Percentiles rank a stretch among this genome's conserved stretches.
Evolutionary conservation across 768 basidiomycete genomes (phyloP).

Genomic region (Nidularia pulvinata): DNA sequence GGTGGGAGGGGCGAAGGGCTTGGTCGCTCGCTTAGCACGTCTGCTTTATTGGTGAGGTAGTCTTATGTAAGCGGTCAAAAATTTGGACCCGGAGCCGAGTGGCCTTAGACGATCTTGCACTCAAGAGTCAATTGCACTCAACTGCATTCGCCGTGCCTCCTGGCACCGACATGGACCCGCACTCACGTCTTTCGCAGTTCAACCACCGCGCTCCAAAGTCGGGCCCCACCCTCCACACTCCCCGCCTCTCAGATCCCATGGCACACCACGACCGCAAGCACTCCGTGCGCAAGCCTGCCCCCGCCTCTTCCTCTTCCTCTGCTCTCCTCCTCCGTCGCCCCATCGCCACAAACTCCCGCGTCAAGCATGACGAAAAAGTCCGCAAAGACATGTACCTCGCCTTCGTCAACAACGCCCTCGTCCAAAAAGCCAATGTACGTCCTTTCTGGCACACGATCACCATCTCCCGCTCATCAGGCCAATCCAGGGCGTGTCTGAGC

Average conservation of each 20-base stretch:
- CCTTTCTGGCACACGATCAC: not conserved
- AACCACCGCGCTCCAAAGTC: slow-evolving; percentile 72
- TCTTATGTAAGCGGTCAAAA: slow-evolving; percentile 11
- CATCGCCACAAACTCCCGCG: slow-evolving; percentile 77
- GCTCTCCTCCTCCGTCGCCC: slow-evolving; percentile 41
- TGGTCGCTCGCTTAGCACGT: not conserved
- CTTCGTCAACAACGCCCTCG: slow-evolving; percentile 80
- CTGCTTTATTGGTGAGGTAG: not conserved
- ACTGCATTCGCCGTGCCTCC: slow-evolving; percentile 1
- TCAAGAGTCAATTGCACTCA: not conserved
- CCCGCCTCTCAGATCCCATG: slow-evolving; percentile 5
- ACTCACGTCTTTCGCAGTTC: slow-evolving; percentile 74
- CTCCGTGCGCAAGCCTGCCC: slow-evolving; percentile 40
- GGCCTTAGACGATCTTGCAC: not conserved
- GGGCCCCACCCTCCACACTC: slow-evolving; percentile 41
- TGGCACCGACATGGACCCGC: slow-evolving; percentile 62
- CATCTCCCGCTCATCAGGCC: slow-evolving; percentile 3
- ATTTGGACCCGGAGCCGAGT: not conserved
- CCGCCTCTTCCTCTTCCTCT: slow-evolving; percentile 25
- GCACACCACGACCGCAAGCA: slow-evolving; percentile 21
- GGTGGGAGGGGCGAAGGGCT: slow-evolving; percentile 5
- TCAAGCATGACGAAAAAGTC: slow-evolving; percentile 76
- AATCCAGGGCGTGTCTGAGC: slow-evolving; percentile 68
- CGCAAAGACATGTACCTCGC: slow-evolving; percentile 84
- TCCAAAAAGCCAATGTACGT: slow-evolving; percentile 70